Percentiles rank a stretch among this genome's conserved stretches.
Evolutionary conservation across 2,329 filamentous ascomycete species (phyloP).

Genomic region (Alternaria postmessia): DNA sequence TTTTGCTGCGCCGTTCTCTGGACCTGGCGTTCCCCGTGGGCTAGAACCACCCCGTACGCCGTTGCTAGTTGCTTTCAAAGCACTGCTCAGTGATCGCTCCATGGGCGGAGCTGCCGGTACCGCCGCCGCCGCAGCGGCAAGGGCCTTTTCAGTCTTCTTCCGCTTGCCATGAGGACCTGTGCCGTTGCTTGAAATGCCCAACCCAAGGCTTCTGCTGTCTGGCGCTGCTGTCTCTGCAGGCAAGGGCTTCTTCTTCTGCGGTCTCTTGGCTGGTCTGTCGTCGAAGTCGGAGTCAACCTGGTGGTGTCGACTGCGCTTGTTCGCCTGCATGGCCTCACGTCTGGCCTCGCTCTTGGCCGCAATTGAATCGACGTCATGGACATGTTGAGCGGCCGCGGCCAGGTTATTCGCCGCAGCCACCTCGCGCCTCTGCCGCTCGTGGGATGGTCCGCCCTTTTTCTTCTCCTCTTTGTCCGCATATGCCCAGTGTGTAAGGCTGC

Average conservation of each 20-base stretch:
- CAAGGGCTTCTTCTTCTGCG: constrained; percentile 65
- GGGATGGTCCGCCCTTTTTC: constrained; percentile 65
- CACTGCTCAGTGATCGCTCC: constrained; percentile 73
- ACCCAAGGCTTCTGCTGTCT: constrained; percentile 60
- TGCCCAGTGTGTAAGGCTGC: constrained; percentile 92
- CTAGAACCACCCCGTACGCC: constrained; percentile 60
- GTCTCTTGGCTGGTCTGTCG: constrained; percentile 71
- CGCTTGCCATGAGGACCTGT: constrained; percentile 70
- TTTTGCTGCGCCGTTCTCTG: constrained; percentile 56
- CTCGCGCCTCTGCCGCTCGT: constrained; percentile 79
- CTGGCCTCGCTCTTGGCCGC: constrained; percentile 81
- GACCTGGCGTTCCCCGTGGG: constrained; percentile 73
- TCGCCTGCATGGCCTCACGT: constrained; percentile 81
- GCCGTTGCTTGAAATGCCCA: constrained; percentile 69
- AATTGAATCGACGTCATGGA: constrained; percentile 83
- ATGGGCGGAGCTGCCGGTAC: constrained; percentile 55
- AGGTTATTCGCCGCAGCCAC: constrained; percentile 76
- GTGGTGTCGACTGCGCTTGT: constrained; percentile 73
- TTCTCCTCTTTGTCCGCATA: constrained; percentile 80
- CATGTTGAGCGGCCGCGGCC: constrained; percentile 73
- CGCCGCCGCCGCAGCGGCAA: constrained; percentile 36
- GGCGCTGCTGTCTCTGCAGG: constrained; percentile 58
- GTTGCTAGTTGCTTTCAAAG: constrained; percentile 59
- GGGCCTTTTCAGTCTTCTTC: constrained; percentile 77
- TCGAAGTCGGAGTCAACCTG: constrained; percentile 83